Evolutionary conservation across 2,329 filamentous ascomycete species (phyloP).

Genomic region (Colletotrichum eleusines): DNA sequence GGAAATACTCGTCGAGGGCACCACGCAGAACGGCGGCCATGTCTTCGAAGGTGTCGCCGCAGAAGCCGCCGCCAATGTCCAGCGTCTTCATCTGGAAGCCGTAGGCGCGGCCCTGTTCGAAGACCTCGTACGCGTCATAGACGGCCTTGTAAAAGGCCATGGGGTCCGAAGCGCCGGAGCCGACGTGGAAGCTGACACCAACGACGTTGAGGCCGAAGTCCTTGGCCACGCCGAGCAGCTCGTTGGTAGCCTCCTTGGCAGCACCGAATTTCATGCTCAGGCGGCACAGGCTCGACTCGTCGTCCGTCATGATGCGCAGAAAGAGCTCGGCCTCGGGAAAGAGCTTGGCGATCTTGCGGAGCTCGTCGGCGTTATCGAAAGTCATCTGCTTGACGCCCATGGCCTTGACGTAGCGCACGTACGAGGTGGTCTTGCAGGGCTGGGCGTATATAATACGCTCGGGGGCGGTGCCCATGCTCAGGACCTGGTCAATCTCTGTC

Average conservation of each 20-base stretch:
- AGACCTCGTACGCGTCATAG: conserved; percentile 87
- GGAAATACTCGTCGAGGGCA: conserved; percentile 90
- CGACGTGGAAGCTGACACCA: conserved; percentile 97
- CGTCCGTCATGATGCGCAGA: conserved; percentile 95
- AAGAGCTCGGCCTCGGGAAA: conserved; percentile 92
- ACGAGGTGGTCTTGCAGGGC: conserved; percentile 99
- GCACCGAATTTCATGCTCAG: conserved; percentile 98
- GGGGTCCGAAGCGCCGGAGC: conserved; percentile 96
- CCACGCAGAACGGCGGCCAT: conserved; percentile 86
- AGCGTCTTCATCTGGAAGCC: conserved; percentile 88
- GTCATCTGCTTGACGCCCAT: conserved; percentile 97
- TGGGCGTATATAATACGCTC: conserved; percentile 98
- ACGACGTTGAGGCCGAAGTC: conserved; percentile 89
- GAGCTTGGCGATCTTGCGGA: conserved; percentile 96
- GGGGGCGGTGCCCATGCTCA: conserved; percentile 84
- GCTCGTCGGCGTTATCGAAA: conserved; percentile 97
- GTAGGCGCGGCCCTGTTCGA: conserved; percentile 82
- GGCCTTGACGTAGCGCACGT: conserved; percentile 88
- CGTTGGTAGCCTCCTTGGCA: conserved; percentile 82
- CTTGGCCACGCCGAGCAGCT: conserved; percentile 83
- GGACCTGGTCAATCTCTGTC: conserved; percentile 92
- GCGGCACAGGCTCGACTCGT: conserved; percentile 92
- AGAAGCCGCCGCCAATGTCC: conserved; percentile 95
- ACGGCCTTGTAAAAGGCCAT: conserved; percentile 91
- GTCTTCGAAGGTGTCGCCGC: conserved; percentile 87